Percentiles rank a stretch among this genome's conserved stretches.
phyloP scores from a whole-genome alignment of 2,329 filamentous ascomycete species.

The Fusarium mangiferae region DNA sequence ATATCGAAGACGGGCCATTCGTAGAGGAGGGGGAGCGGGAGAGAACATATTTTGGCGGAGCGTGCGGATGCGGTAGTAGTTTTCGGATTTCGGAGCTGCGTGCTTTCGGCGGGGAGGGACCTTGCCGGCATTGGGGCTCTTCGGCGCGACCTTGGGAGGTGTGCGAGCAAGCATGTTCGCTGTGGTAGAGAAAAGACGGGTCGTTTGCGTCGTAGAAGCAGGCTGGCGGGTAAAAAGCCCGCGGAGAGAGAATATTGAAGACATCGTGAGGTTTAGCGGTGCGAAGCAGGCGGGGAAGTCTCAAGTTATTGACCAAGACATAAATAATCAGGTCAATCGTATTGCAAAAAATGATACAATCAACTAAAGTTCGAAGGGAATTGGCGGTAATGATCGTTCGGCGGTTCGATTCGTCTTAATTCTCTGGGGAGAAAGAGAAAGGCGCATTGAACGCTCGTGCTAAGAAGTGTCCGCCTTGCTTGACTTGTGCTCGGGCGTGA shows the following conservation, averaged over 20 bases:
- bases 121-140: constrained; percentile 39
- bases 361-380: neutral
- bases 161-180: constrained; percentile 46
- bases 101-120: constrained; percentile 43
- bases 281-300: neutral
- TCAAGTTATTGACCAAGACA: neutral
- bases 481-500: neutral
- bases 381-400: neutral
- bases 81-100: constrained; percentile 48
- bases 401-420: neutral
- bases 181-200: constrained; percentile 49
- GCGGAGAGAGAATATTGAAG: constrained; percentile 45
- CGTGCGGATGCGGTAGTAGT: constrained; percentile 56
- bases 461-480: neutral
- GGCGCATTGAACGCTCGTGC: neutral
- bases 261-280: constrained; percentile 39
- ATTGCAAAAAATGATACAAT: neutral
- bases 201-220: constrained; percentile 15
- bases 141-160: constrained; percentile 40
- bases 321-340: neutral
- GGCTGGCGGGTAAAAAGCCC: constrained; percentile 46
- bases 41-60: constrained; percentile 62
- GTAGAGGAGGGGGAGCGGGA: constrained; percentile 73
- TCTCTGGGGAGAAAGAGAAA: neutral
- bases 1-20: constrained; percentile 86